phyloP scores from a whole-genome alignment of 2,329 filamentous ascomycete species.

The Alternaria rosae region DNA sequence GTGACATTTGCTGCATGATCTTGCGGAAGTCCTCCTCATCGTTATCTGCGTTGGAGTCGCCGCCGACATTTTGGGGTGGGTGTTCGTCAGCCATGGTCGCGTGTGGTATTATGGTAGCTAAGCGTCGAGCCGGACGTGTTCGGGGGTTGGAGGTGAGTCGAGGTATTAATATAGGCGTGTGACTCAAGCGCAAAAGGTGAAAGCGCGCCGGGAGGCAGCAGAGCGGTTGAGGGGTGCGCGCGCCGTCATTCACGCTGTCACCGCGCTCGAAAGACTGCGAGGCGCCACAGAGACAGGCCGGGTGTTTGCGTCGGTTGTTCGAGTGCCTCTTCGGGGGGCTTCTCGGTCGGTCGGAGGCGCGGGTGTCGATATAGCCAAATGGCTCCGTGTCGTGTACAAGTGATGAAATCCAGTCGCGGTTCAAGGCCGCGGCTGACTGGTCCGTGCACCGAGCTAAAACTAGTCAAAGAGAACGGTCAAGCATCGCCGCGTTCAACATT shows the following conservation, averaged over 20 bases:
- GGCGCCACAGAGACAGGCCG: background rate
- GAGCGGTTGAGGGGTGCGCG: slow-evolving; percentile 21
- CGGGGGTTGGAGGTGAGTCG: background rate
- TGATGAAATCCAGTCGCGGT: slow-evolving; percentile 17
- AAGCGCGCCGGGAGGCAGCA: slow-evolving; percentile 25
- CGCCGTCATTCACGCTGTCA: slow-evolving; percentile 32
- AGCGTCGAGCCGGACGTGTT: background rate
- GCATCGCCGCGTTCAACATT: background rate
- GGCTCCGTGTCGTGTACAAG: slow-evolving; percentile 30
- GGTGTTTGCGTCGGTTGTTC: background rate
- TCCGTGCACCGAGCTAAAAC: slow-evolving; percentile 11
- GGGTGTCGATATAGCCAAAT: slow-evolving; percentile 21
- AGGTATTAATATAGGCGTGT: slow-evolving; percentile 7
- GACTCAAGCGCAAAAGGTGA: slow-evolving; percentile 10
- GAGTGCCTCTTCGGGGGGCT: background rate
- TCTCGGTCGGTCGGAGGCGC: background rate
- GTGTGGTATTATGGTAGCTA: slow-evolving; percentile 16
- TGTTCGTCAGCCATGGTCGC: slow-evolving; percentile 35
- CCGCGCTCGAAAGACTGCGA: slow-evolving; percentile 10
- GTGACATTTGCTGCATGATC: slow-evolving; percentile 29
- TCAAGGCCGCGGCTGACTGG: slow-evolving; percentile 15
- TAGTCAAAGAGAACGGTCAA: background rate
- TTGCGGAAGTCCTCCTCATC: slow-evolving; percentile 37
- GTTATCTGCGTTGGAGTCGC: slow-evolving; percentile 28
- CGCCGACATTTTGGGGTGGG: slow-evolving; percentile 15